Percentiles rank a stretch among this genome's conserved stretches.
These are phyloP conservation scores for Schwanniomyces pseudopolymorphus DNA, from an alignment of 805 yeast genomes.

Conservation along the genomic window DNA sequence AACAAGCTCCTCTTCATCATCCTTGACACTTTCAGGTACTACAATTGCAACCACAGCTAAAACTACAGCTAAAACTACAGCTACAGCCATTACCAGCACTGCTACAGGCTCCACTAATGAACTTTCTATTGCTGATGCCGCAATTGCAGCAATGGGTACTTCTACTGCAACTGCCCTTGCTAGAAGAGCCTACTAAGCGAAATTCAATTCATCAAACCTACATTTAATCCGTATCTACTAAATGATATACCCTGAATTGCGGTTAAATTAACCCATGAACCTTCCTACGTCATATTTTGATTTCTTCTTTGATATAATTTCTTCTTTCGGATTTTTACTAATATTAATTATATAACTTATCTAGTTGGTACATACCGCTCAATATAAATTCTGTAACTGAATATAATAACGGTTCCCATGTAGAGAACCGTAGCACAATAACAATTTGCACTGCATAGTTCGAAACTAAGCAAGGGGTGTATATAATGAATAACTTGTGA, in stretches of 20 bases:
- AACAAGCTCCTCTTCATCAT: constrained; percentile 14
- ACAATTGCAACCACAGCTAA: constrained; percentile 10
- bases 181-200: constrained; percentile 19
- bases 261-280: neutral
- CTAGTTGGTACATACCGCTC: neutral
- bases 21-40: constrained; percentile 9
- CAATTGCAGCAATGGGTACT: constrained; percentile 13
- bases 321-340: neutral
- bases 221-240: neutral
- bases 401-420: neutral
- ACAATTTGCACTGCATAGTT: no score
- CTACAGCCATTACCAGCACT: constrained; percentile 6
- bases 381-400: neutral
- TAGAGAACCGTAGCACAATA: neutral
- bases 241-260: neutral
- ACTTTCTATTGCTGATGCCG: constrained; percentile 18
- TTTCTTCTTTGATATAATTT: neutral
- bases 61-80: constrained; percentile 12
- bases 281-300: neutral
- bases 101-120: constrained; percentile 2
- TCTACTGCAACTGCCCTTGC: constrained; percentile 22
- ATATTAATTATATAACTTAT: neutral
- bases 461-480: no score
- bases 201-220: neutral
- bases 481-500: no score